Conservation (phyloP, 148 eudicot species). For the Drosera capensis region DNA sequence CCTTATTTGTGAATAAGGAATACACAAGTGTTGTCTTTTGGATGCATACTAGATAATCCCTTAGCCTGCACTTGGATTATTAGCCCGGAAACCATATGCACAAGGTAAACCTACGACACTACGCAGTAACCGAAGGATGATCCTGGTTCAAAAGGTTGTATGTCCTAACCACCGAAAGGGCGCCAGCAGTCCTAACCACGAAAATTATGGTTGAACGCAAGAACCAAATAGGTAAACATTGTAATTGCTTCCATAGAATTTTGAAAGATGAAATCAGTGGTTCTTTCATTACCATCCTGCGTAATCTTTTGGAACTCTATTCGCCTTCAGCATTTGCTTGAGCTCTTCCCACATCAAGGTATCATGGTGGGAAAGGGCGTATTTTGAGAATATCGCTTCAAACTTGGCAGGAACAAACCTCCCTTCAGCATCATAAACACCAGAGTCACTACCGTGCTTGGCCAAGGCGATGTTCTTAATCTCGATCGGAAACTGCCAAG, state of each 20-base stretch:
- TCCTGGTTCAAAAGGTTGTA: too few species aligned
- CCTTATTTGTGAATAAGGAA: too few species aligned
- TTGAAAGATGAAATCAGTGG: constrained; percentile 1
- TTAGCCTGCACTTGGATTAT: too few species aligned
- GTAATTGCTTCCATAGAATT: too few species aligned
- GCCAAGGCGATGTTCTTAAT: constrained; percentile 54
- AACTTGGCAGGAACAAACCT: constrained; percentile 52
- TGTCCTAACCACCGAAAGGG: too few species aligned
- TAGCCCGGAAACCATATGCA: too few species aligned
- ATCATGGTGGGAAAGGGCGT: constrained; percentile 26
- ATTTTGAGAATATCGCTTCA: constrained; percentile 53
- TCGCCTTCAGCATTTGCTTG: constrained; percentile 32
- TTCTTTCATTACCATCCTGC: constrained; percentile 50
- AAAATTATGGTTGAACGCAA: too few species aligned
- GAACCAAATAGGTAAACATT: background rate
- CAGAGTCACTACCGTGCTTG: constrained; percentile 83
- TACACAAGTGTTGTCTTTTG: background rate
- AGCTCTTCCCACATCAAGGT: constrained; percentile 47
- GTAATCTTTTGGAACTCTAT: constrained; percentile 45
- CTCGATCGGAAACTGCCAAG: constrained; percentile 56
- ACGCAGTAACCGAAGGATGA: too few species aligned
- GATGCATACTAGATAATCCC: too few species aligned
- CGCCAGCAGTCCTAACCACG: too few species aligned
- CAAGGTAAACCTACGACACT: too few species aligned
- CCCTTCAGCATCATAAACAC: constrained; percentile 35